A percentile compares a stretch with the other conserved stretches of the same genome.
These are phyloP conservation scores for Limonium bicolor DNA, from an alignment of 148 eudicot species.

Conservation along the genomic window DNA sequence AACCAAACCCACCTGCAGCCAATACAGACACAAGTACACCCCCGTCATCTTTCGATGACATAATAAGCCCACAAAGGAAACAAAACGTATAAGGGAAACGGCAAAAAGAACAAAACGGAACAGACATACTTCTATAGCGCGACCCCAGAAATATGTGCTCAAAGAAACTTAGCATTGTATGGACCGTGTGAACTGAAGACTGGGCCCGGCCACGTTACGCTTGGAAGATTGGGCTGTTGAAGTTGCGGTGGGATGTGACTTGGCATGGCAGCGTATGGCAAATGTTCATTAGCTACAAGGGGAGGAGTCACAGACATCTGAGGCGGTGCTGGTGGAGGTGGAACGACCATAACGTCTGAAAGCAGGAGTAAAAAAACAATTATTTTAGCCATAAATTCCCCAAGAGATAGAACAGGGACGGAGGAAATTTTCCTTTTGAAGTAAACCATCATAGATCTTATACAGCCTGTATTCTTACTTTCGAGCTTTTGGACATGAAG, in stretches of 20 bases:
- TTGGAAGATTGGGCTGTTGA: constrained; percentile 30
- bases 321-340: no score
- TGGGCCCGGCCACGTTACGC: constrained; percentile 24
- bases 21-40: no score
- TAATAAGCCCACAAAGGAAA: no score
- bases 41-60: no score
- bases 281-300: constrained; percentile 24
- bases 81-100: no score
- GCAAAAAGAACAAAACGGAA: not conserved
- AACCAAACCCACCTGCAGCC: no score
- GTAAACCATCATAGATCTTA: no score
- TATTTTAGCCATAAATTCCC: not conserved
- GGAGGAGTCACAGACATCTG: constrained; percentile 32
- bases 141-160: constrained; percentile 10
- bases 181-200: constrained; percentile 25
- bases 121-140: no score
- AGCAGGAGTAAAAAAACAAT: constrained; percentile 2
- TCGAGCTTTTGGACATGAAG: constrained; percentile 60
- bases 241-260: constrained; percentile 31
- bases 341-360: constrained; percentile 37
- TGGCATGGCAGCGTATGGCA: constrained; percentile 26
- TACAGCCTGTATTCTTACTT: constrained; percentile 47
- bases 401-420: no score
- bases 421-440: no score
- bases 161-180: constrained; percentile 27